Evolutionary conservation across 1,284 basidiomycete genomes (phyloP).

Genomic region (Leccinum ponderosum): DNA sequence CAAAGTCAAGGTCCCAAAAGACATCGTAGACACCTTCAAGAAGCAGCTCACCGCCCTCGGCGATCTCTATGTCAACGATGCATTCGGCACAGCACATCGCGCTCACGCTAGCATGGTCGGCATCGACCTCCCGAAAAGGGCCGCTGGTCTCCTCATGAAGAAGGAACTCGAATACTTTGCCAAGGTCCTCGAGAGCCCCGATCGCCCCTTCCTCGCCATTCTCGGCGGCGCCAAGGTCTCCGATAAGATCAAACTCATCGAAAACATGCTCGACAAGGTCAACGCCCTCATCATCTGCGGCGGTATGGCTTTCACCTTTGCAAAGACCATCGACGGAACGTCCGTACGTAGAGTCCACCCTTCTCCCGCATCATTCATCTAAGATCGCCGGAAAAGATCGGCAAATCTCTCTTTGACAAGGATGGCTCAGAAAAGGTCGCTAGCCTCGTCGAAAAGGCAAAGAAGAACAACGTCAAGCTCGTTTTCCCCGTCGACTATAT

Average conservation of each 20-base stretch:
- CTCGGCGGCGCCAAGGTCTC: slow-evolving; percentile 99
- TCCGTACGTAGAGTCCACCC: slow-evolving; percentile 45
- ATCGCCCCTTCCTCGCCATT: slow-evolving; percentile 96
- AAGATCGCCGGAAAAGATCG: slow-evolving; percentile 59
- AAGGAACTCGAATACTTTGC: slow-evolving; percentile 99
- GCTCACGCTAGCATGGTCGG: slow-evolving; percentile 99
- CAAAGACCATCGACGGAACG: slow-evolving; percentile 88
- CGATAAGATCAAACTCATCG: slow-evolving; percentile 98
- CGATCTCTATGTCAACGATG: slow-evolving; percentile 98
- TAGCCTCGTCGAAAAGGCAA: slow-evolving; percentile 88
- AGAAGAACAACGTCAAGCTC: slow-evolving; percentile 91
- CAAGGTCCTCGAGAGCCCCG: slow-evolving; percentile 94
- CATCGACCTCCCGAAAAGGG: slow-evolving; percentile 90
- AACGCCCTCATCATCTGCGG: slow-evolving; percentile 96
- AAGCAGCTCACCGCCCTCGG: slow-evolving; percentile 84
- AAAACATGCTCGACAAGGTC: slow-evolving; percentile 99
- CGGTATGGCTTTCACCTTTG: slow-evolving; percentile 99
- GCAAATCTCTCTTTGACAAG: slow-evolving; percentile 92
- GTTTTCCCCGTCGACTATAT: slow-evolving; percentile 97
- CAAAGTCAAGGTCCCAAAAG: slow-evolving; percentile 71
- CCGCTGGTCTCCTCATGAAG: slow-evolving; percentile 96
- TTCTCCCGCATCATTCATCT: not conserved
- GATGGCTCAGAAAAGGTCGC: slow-evolving; percentile 89
- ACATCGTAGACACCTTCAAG: slow-evolving; percentile 58
- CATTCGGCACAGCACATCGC: slow-evolving; percentile 98